Evolutionary conservation across 2,329 filamentous ascomycete species (phyloP).

Genomic region (Orbilia javanica): DNA sequence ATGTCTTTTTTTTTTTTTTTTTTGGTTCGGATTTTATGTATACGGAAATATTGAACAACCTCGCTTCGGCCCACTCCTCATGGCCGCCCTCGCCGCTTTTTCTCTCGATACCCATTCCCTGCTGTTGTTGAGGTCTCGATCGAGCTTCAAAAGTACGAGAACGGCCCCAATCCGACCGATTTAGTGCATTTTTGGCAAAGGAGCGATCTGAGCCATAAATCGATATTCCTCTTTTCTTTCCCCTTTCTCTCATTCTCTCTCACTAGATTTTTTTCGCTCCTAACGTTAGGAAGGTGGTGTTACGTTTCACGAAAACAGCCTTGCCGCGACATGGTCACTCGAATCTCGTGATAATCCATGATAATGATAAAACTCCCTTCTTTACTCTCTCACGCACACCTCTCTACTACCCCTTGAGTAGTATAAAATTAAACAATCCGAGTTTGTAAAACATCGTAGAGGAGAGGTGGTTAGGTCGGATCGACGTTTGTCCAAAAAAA

Average conservation of each 20-base stretch:
- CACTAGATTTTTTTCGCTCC: neutral
- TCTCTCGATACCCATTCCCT: conserved; percentile 19
- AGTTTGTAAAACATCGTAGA: neutral
- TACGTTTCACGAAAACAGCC: conserved; percentile 55
- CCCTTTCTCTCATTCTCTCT: neutral
- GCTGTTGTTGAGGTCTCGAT: conserved; percentile 21
- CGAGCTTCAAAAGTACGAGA: conserved; percentile 35
- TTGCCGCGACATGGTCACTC: conserved; percentile 49
- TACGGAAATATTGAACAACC: conserved; percentile 26
- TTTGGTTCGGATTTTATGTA: conserved; percentile 29
- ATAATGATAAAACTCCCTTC: neutral
- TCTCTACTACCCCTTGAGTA: too few relatives aligned
- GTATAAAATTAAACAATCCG: neutral
- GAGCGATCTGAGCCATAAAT: conserved; percentile 11
- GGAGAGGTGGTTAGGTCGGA: neutral
- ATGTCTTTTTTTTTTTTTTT: conserved; percentile 3
- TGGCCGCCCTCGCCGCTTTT: conserved; percentile 36
- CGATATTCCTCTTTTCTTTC: neutral
- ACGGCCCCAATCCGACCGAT: conserved; percentile 1
- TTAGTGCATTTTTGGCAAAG: neutral
- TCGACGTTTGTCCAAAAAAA: neutral
- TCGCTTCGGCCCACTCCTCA: conserved; percentile 54
- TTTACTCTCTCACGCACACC: neutral
- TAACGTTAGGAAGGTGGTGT: conserved; percentile 41
- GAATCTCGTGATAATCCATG: conserved; percentile 27